Evolutionary conservation across 108 stramenopile genomes (phyloP).

Genomic region (Cyclotella baltica): DNA sequence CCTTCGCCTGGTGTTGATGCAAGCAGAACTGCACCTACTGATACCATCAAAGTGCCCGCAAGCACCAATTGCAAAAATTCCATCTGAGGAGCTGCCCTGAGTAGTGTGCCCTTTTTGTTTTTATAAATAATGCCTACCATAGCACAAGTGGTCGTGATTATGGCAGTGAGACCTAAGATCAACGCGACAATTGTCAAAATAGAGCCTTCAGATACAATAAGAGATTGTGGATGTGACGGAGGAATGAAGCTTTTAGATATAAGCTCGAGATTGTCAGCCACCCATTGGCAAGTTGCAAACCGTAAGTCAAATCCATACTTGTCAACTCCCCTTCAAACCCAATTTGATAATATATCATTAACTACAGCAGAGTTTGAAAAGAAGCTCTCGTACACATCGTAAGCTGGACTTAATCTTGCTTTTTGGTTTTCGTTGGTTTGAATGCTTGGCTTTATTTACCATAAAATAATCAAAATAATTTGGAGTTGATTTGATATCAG

Average conservation of each 20-base stretch:
- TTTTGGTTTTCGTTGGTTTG: no score
- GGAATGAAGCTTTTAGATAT: constrained; percentile 23
- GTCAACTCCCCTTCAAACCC: constrained; percentile 13
- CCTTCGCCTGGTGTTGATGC: not conserved
- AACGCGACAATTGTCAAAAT: not conserved
- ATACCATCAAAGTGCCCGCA: not conserved
- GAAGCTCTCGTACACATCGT: not conserved
- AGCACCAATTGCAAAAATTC: not conserved
- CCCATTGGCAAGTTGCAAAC: constrained; percentile 15
- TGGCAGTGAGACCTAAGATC: not conserved
- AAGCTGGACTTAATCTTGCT: not conserved
- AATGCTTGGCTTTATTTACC: no score
- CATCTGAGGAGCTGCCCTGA: not conserved
- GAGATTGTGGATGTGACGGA: constrained; percentile 6
- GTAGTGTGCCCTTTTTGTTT: not conserved
- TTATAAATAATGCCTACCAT: not conserved
- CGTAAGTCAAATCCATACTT: constrained; percentile 16
- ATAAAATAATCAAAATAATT: no score
- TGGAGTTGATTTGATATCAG: no score
- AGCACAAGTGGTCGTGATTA: not conserved
- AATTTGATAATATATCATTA: not conserved
- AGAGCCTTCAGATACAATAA: not conserved
- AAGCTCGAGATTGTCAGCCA: not conserved
- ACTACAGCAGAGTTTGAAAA: not conserved
- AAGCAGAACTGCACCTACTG: constrained; percentile 16